phyloP scores from a whole-genome alignment of 1,284 basidiomycete species.

The Dichomitus squalens region DNA sequence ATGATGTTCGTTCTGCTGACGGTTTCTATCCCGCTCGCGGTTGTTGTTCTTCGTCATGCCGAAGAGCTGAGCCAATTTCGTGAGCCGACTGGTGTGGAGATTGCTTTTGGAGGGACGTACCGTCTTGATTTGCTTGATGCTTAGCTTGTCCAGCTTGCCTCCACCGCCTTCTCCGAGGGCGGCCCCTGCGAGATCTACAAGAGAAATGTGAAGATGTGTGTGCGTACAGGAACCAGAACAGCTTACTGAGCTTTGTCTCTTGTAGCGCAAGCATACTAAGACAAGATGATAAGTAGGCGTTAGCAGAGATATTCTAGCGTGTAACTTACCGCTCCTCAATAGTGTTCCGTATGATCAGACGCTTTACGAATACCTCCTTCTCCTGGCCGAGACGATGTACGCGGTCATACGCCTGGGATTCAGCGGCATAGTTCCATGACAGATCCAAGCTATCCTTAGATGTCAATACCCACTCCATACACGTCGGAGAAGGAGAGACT shows the following conservation, averaged over 20 bases:
- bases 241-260: conserved; percentile 60
- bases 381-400: conserved; percentile 73
- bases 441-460: conserved; percentile 55
- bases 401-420: conserved; percentile 66
- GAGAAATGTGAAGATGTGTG: neutral
- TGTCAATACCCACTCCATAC: neutral
- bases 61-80: neutral
- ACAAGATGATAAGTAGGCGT: neutral
- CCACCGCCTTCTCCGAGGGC: conserved; percentile 68
- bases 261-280: conserved; percentile 63
- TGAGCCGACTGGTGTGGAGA: neutral
- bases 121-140: conserved; percentile 62
- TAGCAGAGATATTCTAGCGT: neutral
- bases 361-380: conserved; percentile 69
- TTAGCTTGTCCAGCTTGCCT: conserved; percentile 58
- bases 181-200: conserved; percentile 58
- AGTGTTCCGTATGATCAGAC: conserved; percentile 63
- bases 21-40: neutral
- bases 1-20: neutral
- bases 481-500: conserved; percentile 17
- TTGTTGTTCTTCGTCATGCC: neutral
- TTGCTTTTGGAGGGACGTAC: conserved; percentile 27
- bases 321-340: conserved; percentile 66
- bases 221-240: neutral
- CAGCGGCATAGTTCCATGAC: conserved; percentile 72